A percentile compares a stretch with the other conserved stretches of the same genome.
phyloP scores from a whole-genome alignment of 176 grass and related monocot genomes.

The Leersia perrieri region DNA sequence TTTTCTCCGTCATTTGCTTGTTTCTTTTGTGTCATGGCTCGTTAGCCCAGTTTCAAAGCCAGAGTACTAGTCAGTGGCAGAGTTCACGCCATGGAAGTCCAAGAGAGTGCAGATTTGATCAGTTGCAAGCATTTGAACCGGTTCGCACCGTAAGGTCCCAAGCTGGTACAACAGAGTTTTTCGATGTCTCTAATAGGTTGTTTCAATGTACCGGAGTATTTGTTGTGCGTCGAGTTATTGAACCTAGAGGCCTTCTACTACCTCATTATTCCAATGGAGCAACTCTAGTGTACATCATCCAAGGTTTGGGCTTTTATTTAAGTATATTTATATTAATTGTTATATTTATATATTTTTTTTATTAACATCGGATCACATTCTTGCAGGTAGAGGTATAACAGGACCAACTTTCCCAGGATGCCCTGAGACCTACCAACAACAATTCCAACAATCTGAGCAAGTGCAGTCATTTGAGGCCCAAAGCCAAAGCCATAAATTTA shows the following conservation, averaged over 20 bases:
- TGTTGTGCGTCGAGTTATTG: background rate
- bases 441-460: slow-evolving; percentile 17
- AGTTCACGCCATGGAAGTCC: slow-evolving; percentile 4
- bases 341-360: background rate
- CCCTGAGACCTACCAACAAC: slow-evolving; percentile 39
- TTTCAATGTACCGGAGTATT: slow-evolving; percentile 22
- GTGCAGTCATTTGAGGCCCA: background rate
- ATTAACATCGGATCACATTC: background rate
- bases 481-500: slow-evolving; percentile 27
- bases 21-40: slow-evolving; percentile 21
- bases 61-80: slow-evolving; percentile 15
- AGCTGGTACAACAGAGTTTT: slow-evolving; percentile 21
- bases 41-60: background rate
- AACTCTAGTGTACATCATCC: slow-evolving; percentile 28
- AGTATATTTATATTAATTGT: background rate
- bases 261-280: slow-evolving; percentile 31
- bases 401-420: slow-evolving; percentile 36
- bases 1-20: slow-evolving; percentile 5
- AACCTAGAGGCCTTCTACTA: slow-evolving; percentile 30
- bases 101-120: slow-evolving; percentile 31
- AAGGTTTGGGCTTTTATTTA: slow-evolving; percentile 9
- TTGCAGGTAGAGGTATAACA: slow-evolving; percentile 32
- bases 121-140: slow-evolving; percentile 16
- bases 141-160: slow-evolving; percentile 4
- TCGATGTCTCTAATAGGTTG: background rate